A percentile compares a stretch with the other conserved stretches of the same genome.
Evolutionary conservation across 2,329 filamentous ascomycete species (phyloP).

Genomic region (Exophiala viscosa): DNA sequence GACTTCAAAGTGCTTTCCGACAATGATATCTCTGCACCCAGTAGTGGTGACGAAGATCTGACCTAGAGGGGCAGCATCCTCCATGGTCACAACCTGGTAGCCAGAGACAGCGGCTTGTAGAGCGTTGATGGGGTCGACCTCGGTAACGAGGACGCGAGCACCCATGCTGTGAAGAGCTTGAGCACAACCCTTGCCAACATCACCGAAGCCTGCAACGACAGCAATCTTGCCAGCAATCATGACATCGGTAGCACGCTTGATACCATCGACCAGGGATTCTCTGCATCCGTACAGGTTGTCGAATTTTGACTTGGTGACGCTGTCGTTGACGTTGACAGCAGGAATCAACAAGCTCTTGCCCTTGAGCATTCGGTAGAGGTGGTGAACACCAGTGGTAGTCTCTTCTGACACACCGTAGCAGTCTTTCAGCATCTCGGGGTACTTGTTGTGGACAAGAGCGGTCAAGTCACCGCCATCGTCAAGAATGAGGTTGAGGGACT

Average conservation of each 20-base stretch:
- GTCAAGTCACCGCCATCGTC: conserved; percentile 98
- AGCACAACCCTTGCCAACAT: conserved; percentile 98
- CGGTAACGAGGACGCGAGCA: conserved; percentile 91
- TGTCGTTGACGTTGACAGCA: conserved; percentile 99
- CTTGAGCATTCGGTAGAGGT: conserved; percentile 98
- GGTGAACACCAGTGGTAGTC: conserved; percentile 99
- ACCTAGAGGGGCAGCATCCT: conserved; percentile 80
- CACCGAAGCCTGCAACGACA: conserved; percentile 96
- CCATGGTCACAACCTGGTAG: conserved; percentile 96
- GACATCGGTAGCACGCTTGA: conserved; percentile 99
- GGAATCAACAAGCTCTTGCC: conserved; percentile 83
- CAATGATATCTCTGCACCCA: conserved; percentile 96
- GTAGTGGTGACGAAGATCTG: conserved; percentile 99
- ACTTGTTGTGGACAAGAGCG: conserved; percentile 93
- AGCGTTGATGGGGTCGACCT: conserved; percentile 99
- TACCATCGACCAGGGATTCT: conserved; percentile 97
- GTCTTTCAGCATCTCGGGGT: conserved; percentile 95
- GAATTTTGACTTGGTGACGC: conserved; percentile 99
- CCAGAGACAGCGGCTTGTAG: conserved; percentile 97
- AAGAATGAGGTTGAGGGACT: conserved; percentile 97
- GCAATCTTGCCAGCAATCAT: conserved; percentile 99
- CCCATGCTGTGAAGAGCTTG: conserved; percentile 95
- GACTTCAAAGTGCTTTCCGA: conserved; percentile 83
- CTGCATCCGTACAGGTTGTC: conserved; percentile 99
- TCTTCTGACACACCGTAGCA: conserved; percentile 99